Evolutionary conservation across 768 basidiomycete genomes (phyloP).

Genomic region (Coprinopsis sp.): DNA sequence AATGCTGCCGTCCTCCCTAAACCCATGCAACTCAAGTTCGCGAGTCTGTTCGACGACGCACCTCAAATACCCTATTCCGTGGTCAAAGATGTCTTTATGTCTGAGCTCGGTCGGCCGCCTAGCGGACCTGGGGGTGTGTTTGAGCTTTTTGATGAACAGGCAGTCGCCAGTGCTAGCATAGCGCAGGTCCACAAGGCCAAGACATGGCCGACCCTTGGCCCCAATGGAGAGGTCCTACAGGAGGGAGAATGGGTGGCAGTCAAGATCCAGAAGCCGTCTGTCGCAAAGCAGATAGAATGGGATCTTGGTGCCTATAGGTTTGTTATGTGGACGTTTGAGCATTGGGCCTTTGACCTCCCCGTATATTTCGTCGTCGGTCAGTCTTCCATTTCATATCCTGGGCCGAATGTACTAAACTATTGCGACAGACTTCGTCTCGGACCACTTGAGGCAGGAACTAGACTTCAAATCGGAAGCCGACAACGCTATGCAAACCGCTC

Average conservation of each 20-base stretch:
- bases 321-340: constrained; percentile 77
- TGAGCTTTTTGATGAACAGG: constrained; percentile 67
- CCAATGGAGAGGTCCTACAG: constrained; percentile 28
- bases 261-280: constrained; percentile 89
- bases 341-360: constrained; percentile 82
- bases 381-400: constrained; percentile 18
- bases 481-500: constrained; percentile 69
- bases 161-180: constrained; percentile 85
- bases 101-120: constrained; percentile 65
- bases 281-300: constrained; percentile 82
- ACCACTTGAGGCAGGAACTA: constrained; percentile 78
- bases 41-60: constrained; percentile 82
- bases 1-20: constrained; percentile 83
- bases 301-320: constrained; percentile 66
- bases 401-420: neutral
- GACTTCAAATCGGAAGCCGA: constrained; percentile 77
- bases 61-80: constrained; percentile 76
- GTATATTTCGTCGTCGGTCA: constrained; percentile 73
- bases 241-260: constrained; percentile 78
- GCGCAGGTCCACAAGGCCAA: constrained; percentile 88
- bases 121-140: constrained; percentile 71
- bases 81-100: constrained; percentile 59
- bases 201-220: constrained; percentile 35
- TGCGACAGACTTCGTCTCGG: constrained; percentile 62
- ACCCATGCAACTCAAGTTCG: constrained; percentile 79